Evolutionary conservation across 257 asterid species (phyloP), one percentile per base, ranked within the genome.

Genomic region (Nicotiana paniculata): DNA sequence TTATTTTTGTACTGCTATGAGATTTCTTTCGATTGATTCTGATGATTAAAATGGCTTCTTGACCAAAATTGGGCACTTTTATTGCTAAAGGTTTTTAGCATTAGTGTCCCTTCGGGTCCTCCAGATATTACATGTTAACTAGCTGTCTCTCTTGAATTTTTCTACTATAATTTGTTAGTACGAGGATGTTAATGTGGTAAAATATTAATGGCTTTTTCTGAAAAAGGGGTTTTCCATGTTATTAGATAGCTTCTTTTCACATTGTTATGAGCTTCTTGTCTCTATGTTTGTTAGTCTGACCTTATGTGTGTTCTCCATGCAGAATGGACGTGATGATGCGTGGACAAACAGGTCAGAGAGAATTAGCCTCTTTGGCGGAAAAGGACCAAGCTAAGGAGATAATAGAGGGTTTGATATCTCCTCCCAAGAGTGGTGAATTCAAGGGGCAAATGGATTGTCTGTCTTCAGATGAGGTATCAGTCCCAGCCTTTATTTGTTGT

Each of bases 261-360:
- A 24, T 30, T 80, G 82, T 63, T 74, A 30, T 61, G 67, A 82
- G 7, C 55, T 70, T 26, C 77, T 35, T 43, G 46, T 21, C 26
- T 66, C 75, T 37, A 18, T 21, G 24, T 43, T 37, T 63, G 55
- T 46, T 77, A 81, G 79, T 81, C 81, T 70, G 80, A 82, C 28
- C 79, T 61, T 67, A 15, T 69, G 59, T 32, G 69, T 35, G 84
- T 83, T 74, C 62, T 84, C 62, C 63, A 76, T 87, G 85, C 90
- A 96, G 99, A 91, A 93, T 96, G 97, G 99, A 96, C 67, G 97
- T 91, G 88, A 88, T 93, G 97, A 96, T 96, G 97, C 89, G 93
- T 84, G 96, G 92, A 82, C 90, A 69, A 81, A 84, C 90, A 43
- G 96, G 98, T 84, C 90, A 83, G 83, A 93, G 87, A 85, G 97